Base-by-base conservation (phyloP, 176 grass and related monocot species). In the Rhynchospora breviuscula region DNA sequence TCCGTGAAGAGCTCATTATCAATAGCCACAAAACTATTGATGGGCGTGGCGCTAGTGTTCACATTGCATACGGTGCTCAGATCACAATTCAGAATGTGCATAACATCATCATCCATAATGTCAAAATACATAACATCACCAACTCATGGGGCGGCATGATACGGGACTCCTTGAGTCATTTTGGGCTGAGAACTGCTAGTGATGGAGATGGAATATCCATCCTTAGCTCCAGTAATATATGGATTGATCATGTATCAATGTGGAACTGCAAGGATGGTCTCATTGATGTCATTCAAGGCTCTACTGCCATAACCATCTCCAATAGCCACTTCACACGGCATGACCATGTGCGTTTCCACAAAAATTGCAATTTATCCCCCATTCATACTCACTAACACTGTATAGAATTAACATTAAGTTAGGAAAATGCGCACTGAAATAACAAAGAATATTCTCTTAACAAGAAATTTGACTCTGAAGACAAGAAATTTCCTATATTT, bases 161-260 rank as follows among this genome's bases (percentile, higher is more conserved):
- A 85, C 62, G 94, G 0, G 92, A 90, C 88, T 90, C 94, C 0
- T 15, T 33, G 58, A 58, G 0, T 6, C 91, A 94, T 46, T 77
- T 6, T 35, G 91, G 94, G 0, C 5, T 22, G 0, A 85, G 90
- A 47, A 82, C 81, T 2, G 23, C 3, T 6, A 94, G 88, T 73
- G 94, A 97, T 57, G 94, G 94, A n/a, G 94, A 92, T 63, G 91
- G 89, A 40, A 61, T 97, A 56, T 90, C 88, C 26, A 44, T 97
- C 48, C 65, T 86, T 22, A 33, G 69, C 1, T 83, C 94, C 6
- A 90, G 84, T 85, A 85, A 92, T 63, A 6, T 94, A 7, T 97
- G 90, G 91, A 87, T 94, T 84, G 94, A 92, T 82, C 90, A 97
- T 52, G 79, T 94, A 3, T 92, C 94, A 8, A 91, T 94, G 88